Evolutionary conservation across 2,329 filamentous ascomycete genomes (phyloP), one percentile per base, ranked within the genome.

Genomic region (Aaosphaeria arxii): DNA sequence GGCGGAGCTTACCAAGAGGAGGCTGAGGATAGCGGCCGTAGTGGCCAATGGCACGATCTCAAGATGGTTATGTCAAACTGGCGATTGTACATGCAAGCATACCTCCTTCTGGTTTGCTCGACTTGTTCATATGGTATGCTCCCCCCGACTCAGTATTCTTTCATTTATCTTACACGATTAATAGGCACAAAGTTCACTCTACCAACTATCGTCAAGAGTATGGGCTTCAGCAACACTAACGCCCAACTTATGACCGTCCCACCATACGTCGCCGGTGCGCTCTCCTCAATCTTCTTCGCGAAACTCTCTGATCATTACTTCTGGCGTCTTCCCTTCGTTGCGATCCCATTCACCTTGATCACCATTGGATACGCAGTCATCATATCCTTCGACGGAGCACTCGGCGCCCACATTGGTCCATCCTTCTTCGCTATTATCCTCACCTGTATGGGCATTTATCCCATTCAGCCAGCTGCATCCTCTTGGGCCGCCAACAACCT

Each of bases 231-330:
- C 50, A 59, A 58, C 41, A 62, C 62, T 17, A 59, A 58, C 39
- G 62, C 63, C 5, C 63, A 65, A 39, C 51, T 65, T 4, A 59
- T 66, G 57, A 62, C 56, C 4, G 58, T 61, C 2, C 63, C 61
- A 30, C 61, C 61, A 11, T 43, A 43, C 31, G 30, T 43, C 24
- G 41, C 41, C 6, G 41, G 28, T 11, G 41, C 41, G 2, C 3
- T 43, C 4, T 30, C 28, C 9, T 30, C 41, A 30, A 32, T 43
- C 2, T 30, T 30, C 30, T 43, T 43, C 17, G 41, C 41, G 6
- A 30, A 31, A 9, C 24, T 43, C 11, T 43, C 41, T 6, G 41
- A 43, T 43, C 4, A 29, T 6, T 43, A 11, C 30, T 43, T 11
- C 41, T 43, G 41, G 41, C 41, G 41, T 9, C 24, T 43, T 9